These are phyloP conservation scores for Circinella umbellata DNA, from an alignment of 371 early-diverging fungal species.

Conservation along the genomic window DNA sequence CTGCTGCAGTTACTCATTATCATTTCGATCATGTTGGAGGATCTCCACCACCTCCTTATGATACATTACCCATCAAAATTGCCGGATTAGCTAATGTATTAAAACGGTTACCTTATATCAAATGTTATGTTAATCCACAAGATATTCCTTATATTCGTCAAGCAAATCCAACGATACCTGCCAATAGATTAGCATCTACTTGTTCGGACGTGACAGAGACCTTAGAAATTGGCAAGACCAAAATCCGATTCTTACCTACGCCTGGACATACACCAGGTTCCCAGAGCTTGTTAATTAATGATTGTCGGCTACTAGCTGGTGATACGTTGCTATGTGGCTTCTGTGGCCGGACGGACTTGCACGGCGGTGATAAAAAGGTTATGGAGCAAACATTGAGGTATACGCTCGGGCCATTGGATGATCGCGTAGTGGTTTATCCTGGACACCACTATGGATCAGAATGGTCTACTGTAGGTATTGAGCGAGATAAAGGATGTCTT, in stretches of 20 bases:
- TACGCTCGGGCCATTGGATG: constrained; percentile 61
- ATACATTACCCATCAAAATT: constrained; percentile 78
- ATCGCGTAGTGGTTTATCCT: constrained; percentile 80
- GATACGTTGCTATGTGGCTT: constrained; percentile 84
- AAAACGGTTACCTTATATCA: constrained; percentile 69
- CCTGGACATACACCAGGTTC: constrained; percentile 93
- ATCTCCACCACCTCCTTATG: constrained; percentile 83
- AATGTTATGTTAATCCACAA: constrained; percentile 74
- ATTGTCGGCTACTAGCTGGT: constrained; percentile 78
- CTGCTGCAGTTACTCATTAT: constrained; percentile 77
- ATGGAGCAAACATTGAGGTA: constrained; percentile 74
- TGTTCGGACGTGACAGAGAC: constrained; percentile 65
- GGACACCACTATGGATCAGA: constrained; percentile 87
- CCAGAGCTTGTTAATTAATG: constrained; percentile 80
- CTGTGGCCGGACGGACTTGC: constrained; percentile 82
- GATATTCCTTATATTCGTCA: constrained; percentile 76
- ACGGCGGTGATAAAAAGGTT: constrained; percentile 65
- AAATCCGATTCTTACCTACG: constrained; percentile 78
- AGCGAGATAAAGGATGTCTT: constrained; percentile 57
- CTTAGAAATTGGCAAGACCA: constrained; percentile 58
- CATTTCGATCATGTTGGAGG: constrained; percentile 87
- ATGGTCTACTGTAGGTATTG: constrained; percentile 75
- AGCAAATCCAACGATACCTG: constrained; percentile 70
- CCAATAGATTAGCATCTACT: constrained; percentile 58
- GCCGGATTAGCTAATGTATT: constrained; percentile 76